Evolutionary conservation across 2,329 filamentous ascomycete genomes (phyloP).

Genomic region (Cyclaneusma minus): DNA sequence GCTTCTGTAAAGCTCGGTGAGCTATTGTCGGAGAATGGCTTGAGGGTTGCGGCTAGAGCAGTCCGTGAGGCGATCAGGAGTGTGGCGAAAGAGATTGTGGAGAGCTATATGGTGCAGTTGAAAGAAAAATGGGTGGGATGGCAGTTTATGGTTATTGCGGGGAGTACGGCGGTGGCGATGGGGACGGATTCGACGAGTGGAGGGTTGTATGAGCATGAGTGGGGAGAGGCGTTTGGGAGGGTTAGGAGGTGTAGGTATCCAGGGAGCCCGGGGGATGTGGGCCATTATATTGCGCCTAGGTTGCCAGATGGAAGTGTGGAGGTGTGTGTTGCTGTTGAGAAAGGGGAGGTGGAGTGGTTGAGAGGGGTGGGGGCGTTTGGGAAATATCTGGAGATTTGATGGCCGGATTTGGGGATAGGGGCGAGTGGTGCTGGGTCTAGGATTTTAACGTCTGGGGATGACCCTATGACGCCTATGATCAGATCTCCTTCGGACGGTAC

Average conservation of each 20-base stretch:
- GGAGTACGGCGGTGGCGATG: conserved; percentile 5
- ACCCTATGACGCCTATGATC: no score
- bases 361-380: conserved; percentile 5
- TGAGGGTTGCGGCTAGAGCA: conserved; percentile 3
- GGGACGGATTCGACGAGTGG: conserved; percentile 6
- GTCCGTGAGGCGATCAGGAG: conserved; percentile 4
- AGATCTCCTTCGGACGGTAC: no score
- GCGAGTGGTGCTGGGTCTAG: no score
- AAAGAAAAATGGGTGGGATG: conserved; percentile 6
- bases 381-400: no score
- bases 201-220: conserved; percentile 5
- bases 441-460: no score
- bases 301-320: conserved; percentile 5
- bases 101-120: conserved; percentile 3
- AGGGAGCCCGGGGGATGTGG: conserved; percentile 1
- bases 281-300: conserved; percentile 4
- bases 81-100: conserved; percentile 2
- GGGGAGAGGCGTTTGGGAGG: conserved; percentile 5
- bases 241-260: conserved; percentile 6
- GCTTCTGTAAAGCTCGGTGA: conserved; percentile 2
- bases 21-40: conserved; percentile 4
- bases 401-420: no score
- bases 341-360: conserved; percentile 3
- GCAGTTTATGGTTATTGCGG: conserved; percentile 2
- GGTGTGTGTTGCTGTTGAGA: conserved; percentile 3